Base-by-base conservation (phyloP, 441 rosid genomes). In the Gossypium trilobum region DNA sequence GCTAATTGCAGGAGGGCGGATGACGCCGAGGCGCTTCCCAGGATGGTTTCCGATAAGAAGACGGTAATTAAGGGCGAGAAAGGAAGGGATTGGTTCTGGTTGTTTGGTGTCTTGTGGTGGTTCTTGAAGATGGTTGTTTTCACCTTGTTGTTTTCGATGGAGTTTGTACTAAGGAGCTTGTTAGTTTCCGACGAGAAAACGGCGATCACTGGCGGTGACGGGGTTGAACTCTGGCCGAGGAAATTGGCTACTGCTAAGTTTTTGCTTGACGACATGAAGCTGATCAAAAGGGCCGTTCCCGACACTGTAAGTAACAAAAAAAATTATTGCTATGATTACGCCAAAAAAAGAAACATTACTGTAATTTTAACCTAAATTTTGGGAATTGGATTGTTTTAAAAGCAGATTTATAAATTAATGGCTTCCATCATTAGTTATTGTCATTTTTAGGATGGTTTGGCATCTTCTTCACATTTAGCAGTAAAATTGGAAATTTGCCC, bases 201-300 rank as follows among this genome's bases (percentile, higher is more conserved):
- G 54, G 79, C 46, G 64, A 73, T 84, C 4, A 64, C 77, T n/a
- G 91, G 93, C 17, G 93, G 89, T 8, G 84, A 70, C 0, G 90
- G 88, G 59, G 86, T 80, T 80, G 90, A 88, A 82, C 80, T 81
- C 16, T 86, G 89, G 89, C 90, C 90, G 39, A 80, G 90, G 74
- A 85, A 82, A 69, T 17, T 84, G 51, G 87, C 77, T 7, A 84
- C 89, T 2, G 92, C 92, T 3, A 79, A 36, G 71, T 86, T 88
- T 60, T 39, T 16, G 76, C 62, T 88, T 16, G 84, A 84, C 0
- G 87, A 87, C 64, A 87, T 88, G 88, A 84, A 82, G 58, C 5
- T 25, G 23, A 90, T 88, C 5, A 88, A 87, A 79, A 75, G 22
- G 4, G 76, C 86, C 0, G 50, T 86, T 33, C 60, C 80, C 11